Percentiles rank a stretch among this genome's conserved stretches.
Evolutionary conservation across 2,329 filamentous ascomycete genomes (phyloP).

Genomic region (Arthrocladium fulminans): DNA sequence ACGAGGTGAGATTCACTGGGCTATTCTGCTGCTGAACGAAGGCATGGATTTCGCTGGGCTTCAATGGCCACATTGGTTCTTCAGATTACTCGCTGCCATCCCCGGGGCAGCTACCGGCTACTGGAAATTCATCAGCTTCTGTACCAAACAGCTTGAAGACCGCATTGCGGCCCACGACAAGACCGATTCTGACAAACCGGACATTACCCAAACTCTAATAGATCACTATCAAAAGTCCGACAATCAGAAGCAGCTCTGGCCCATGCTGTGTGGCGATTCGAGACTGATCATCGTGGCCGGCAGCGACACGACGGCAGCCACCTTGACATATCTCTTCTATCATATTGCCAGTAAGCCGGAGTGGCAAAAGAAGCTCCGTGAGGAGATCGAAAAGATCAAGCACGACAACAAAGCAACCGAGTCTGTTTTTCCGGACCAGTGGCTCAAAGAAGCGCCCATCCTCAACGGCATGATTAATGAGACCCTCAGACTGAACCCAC

Average conservation of each 20-base stretch:
- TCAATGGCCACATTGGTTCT: conserved; percentile 19
- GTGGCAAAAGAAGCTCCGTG: conserved; percentile 14
- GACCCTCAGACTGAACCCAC: conserved; percentile 35
- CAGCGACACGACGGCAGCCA: conserved; percentile 35
- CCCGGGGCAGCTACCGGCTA: conserved; percentile 28
- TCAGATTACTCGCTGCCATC: conserved; percentile 21
- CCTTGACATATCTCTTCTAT: conserved; percentile 36
- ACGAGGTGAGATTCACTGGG: conserved; percentile 26
- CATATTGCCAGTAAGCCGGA: conserved; percentile 27
- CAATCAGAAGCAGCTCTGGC: conserved; percentile 17
- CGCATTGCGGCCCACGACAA: conserved; percentile 25
- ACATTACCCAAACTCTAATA: conserved; percentile 24
- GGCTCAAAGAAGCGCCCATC: conserved; percentile 9
- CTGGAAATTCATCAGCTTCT: conserved; percentile 30
- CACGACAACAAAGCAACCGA: not conserved
- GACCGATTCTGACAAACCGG: conserved; percentile 15
- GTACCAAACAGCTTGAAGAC: conserved; percentile 26
- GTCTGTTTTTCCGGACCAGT: not conserved
- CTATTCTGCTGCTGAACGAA: conserved; percentile 30
- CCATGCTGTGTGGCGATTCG: conserved; percentile 25
- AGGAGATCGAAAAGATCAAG: conserved; percentile 4
- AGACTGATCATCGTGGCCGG: conserved; percentile 27
- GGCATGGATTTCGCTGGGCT: conserved; percentile 21
- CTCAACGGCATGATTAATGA: conserved; percentile 34
- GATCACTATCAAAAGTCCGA: conserved; percentile 18